phyloP scores from a whole-genome alignment of 257 asterid species.

The Solanum pennellii region DNA sequence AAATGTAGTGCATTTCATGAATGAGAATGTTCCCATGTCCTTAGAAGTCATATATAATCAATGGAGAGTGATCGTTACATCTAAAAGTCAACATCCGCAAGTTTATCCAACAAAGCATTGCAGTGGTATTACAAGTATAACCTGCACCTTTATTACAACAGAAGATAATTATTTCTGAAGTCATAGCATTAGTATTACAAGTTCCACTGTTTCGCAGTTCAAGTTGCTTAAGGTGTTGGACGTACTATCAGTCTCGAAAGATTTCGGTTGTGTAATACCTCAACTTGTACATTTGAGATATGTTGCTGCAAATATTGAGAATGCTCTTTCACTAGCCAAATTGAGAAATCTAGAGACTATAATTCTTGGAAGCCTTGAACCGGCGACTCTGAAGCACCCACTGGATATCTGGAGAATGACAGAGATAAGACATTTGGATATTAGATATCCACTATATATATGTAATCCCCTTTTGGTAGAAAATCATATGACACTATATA shows the following conservation, averaged over 20 bases:
- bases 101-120: not conserved
- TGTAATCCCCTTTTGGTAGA: not conserved
- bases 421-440: not conserved
- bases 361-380: not conserved
- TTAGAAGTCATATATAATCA: not conserved
- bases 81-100: not conserved
- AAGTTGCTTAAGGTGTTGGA: not conserved
- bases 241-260: rapidly evolving
- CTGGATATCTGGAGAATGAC: not conserved
- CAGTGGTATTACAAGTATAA: not conserved
- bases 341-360: not conserved
- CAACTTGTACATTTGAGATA: not conserved
- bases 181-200: not conserved
- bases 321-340: not conserved
- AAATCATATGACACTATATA: not conserved
- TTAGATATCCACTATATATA: not conserved
- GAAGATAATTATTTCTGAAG: rapidly evolving
- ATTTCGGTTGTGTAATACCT: not conserved
- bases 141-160: not conserved
- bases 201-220: not conserved
- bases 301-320: rapidly evolving
- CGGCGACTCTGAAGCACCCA: rapidly evolving
- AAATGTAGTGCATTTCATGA: not conserved
- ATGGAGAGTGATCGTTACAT: not conserved
- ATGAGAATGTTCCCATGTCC: not conserved